Evolutionary conservation across 2,329 filamentous ascomycete genomes (phyloP).

Genomic region (Venturia oleaginea): DNA sequence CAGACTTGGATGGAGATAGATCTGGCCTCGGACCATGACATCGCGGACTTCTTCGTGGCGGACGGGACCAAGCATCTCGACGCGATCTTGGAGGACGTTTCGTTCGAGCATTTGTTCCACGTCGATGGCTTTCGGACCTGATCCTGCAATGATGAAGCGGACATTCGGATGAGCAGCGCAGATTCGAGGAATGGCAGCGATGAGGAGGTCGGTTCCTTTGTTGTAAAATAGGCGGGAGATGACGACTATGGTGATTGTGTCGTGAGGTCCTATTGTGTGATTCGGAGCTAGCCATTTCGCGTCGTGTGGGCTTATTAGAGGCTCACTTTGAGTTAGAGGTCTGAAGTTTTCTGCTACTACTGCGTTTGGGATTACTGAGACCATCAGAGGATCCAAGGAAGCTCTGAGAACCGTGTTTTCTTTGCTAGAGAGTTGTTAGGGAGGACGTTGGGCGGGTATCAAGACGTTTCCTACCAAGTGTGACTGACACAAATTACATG

Average conservation of each 20-base stretch:
- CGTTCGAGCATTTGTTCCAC: constrained; percentile 97
- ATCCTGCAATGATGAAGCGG: constrained; percentile 92
- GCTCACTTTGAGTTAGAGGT: constrained; percentile 44
- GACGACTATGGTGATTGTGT: constrained; percentile 91
- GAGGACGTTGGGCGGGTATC: not conserved
- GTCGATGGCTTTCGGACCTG: constrained; percentile 93
- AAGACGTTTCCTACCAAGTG: constrained; percentile 75
- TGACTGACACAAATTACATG: constrained; percentile 98
- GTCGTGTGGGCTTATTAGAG: not conserved
- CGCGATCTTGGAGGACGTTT: constrained; percentile 85
- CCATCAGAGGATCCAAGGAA: constrained; percentile 90
- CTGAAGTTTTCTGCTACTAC: constrained; percentile 95
- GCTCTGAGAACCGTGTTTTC: constrained; percentile 95
- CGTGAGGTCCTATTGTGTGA: constrained; percentile 66
- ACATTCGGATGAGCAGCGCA: constrained; percentile 84
- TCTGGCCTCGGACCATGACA: constrained; percentile 94
- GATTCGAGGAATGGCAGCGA: constrained; percentile 88
- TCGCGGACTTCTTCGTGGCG: constrained; percentile 94
- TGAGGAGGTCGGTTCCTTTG: constrained; percentile 95
- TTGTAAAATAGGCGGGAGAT: constrained; percentile 98
- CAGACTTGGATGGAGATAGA: constrained; percentile 89
- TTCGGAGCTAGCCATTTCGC: constrained; percentile 16
- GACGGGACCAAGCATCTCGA: constrained; percentile 84
- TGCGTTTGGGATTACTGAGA: constrained; percentile 95
- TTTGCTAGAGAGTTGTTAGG: constrained; percentile 52